Evolutionary conservation across 1,139 yeast genomes (phyloP), one percentile per base, ranked within the genome.

Genomic region (Saccharomyces uvarum): DNA sequence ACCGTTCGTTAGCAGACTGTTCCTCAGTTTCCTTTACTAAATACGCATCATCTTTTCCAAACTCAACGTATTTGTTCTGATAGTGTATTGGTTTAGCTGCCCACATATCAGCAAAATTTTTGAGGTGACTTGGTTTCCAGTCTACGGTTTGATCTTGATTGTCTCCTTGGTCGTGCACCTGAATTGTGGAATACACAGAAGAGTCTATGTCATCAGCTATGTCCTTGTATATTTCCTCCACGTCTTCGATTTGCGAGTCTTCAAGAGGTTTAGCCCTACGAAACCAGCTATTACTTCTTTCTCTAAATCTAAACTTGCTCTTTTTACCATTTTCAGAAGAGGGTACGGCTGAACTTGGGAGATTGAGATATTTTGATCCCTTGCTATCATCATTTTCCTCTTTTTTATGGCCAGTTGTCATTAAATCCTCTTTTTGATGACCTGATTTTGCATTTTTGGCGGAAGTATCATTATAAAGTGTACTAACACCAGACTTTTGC

Each of bases 61-160:
- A 77, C 33, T 70, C 53, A 0, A 73, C 61, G 47, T 63, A 65
- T 19, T 57, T 58, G 47, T 77, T 78, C 9, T 73, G 72, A 66
- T 79, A 88, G 70, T 88, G 96, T 49, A 70, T 77, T 1, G 86
- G 86, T 50, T 76, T 75, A 0, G 88, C 81, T 14, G 77, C 73
- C 86, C 88, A 84, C 79, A 83, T 77, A 41, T 75, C 80, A 0
- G 80, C 70, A 38, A 83, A 79, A 51, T 76, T 74, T 53, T 65
- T 69, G 19, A 71, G 57, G 2, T 72, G 62, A 51, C 59, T 66
- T n/a, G 71, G 65, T 2, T 69, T 64, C 66, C 67, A 63, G 51
- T 54, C 58, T 19, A 54, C 55, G 49, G 54, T 49, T 50, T 51
- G 53, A 14, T 50, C 51, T 33, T 44, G 50, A 49, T n/a, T 50